These are phyloP conservation scores for Termitomyces sp. DNA, from an alignment of 768 basidiomycete species.

Conservation along the genomic window DNA sequence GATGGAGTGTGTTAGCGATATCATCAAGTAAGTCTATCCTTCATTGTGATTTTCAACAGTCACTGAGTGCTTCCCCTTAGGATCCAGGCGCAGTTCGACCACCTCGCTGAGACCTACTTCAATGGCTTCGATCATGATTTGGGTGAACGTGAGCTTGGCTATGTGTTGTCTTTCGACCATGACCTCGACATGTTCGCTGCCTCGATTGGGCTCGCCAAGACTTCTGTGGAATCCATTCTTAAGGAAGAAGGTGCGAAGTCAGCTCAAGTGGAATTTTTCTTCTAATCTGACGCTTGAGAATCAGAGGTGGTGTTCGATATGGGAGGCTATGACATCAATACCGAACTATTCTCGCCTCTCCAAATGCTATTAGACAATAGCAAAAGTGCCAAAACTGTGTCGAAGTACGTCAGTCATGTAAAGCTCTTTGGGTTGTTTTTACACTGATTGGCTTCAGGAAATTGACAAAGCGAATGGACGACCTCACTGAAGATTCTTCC, in stretches of 20 bases:
- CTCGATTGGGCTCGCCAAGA: constrained; percentile 86
- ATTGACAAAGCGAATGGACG: constrained; percentile 80
- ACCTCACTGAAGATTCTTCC: constrained; percentile 62
- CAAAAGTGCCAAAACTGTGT: constrained; percentile 72
- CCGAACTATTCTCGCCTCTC: constrained; percentile 77
- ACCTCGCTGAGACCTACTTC: constrained; percentile 86
- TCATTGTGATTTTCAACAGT: neutral
- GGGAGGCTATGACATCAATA: constrained; percentile 68
- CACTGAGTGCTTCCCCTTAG: constrained; percentile 32
- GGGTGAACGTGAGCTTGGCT: constrained; percentile 85
- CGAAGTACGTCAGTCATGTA: constrained; percentile 52
- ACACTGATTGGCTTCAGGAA: constrained; percentile 51
- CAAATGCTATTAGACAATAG: constrained; percentile 80
- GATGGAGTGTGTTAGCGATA: constrained; percentile 88
- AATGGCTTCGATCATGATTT: constrained; percentile 78
- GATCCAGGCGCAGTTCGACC: constrained; percentile 90
- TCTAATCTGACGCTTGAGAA: neutral
- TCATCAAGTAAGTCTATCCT: constrained; percentile 64
- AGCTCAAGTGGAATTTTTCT: neutral
- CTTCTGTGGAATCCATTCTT: constrained; percentile 66
- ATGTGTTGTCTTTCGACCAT: constrained; percentile 75
- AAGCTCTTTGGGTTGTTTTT: neutral
- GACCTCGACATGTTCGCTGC: constrained; percentile 95
- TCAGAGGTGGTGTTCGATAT: constrained; percentile 70
- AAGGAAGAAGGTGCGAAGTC: constrained; percentile 67